Conservation (phyloP, 2,329 filamentous ascomycete species). For the Neurospora sp. region DNA sequence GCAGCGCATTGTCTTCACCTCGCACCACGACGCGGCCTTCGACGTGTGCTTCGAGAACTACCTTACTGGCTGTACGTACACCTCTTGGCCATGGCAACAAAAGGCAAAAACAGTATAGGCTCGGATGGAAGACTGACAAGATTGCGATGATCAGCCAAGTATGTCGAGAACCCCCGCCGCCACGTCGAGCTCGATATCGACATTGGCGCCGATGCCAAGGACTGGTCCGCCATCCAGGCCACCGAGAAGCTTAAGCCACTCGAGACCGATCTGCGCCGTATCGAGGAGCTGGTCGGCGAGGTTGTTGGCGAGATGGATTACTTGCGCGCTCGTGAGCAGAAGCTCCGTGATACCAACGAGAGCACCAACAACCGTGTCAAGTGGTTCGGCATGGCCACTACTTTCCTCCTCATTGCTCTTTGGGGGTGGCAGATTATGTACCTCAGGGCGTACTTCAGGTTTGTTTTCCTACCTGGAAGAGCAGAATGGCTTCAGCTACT, state of each 20-base stretch:
- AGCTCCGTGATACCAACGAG: slow-evolving; percentile 96
- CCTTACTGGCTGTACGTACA: slow-evolving; percentile 57
- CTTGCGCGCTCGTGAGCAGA: slow-evolving; percentile 80
- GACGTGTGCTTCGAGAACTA: slow-evolving; percentile 95
- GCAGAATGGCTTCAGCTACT: slow-evolving; percentile 1
- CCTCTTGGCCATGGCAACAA: not conserved
- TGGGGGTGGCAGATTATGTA: slow-evolving; percentile 98
- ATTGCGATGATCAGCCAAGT: slow-evolving; percentile 12
- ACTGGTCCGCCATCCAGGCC: slow-evolving; percentile 94
- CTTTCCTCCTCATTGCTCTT: slow-evolving; percentile 78
- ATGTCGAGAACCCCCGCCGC: slow-evolving; percentile 46
- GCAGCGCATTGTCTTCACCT: slow-evolving; percentile 87
- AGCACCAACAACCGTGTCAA: slow-evolving; percentile 98
- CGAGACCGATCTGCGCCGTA: slow-evolving; percentile 84
- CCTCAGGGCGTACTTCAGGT: slow-evolving; percentile 92
- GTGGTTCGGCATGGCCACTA: slow-evolving; percentile 94
- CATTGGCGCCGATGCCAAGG: slow-evolving; percentile 92
- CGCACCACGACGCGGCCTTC: slow-evolving; percentile 82
- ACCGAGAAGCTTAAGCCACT: slow-evolving; percentile 96
- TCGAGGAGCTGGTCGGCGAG: slow-evolving; percentile 84
- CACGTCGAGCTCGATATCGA: slow-evolving; percentile 88
- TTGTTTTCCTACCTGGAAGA: slow-evolving; percentile 1
- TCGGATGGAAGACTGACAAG: not conserved
- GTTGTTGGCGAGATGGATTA: slow-evolving; percentile 96
- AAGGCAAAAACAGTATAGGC: not conserved